Conservation (phyloP, 768 basidiomycete species). For the Imleria badia region DNA sequence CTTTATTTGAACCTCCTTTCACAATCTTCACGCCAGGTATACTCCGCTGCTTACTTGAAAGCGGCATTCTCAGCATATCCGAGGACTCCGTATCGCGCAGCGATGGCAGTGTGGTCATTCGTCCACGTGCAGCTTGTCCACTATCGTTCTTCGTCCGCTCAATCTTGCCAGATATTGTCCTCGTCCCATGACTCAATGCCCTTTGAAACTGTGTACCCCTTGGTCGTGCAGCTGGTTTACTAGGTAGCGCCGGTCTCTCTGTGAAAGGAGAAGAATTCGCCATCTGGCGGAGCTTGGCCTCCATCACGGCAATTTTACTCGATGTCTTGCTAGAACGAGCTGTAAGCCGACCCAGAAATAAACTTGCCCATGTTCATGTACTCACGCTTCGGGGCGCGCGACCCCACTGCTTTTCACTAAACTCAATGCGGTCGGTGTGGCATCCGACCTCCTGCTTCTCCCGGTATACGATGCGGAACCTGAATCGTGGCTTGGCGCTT, state of each 20-base stretch:
- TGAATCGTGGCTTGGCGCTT: conserved; percentile 53
- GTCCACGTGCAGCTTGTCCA: background rate
- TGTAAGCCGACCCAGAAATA: conserved; percentile 10
- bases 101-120: background rate
- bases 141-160: conserved; percentile 2
- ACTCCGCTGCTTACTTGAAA: conserved; percentile 25
- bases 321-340: conserved; percentile 52
- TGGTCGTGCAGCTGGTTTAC: conserved; percentile 14
- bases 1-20: conserved; percentile 21
- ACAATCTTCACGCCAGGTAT: conserved; percentile 35
- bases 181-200: background rate
- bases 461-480: conserved; percentile 33
- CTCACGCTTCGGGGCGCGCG: conserved; percentile 50
- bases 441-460: conserved; percentile 50
- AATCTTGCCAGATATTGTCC: background rate
- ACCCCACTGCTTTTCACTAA: conserved; percentile 72
- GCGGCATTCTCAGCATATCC: conserved; percentile 11
- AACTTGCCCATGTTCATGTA: conserved; percentile 1
- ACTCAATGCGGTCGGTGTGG: conserved; percentile 82
- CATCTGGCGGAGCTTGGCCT: conserved; percentile 90
- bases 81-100: conserved; percentile 11
- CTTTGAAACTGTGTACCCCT: conserved; percentile 1
- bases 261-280: conserved; percentile 35
- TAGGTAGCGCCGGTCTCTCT: conserved; percentile 24
- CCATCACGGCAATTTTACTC: conserved; percentile 92